Conservation (phyloP, 1,139 yeast species). For the Suhomyces bokatorum region DNA sequence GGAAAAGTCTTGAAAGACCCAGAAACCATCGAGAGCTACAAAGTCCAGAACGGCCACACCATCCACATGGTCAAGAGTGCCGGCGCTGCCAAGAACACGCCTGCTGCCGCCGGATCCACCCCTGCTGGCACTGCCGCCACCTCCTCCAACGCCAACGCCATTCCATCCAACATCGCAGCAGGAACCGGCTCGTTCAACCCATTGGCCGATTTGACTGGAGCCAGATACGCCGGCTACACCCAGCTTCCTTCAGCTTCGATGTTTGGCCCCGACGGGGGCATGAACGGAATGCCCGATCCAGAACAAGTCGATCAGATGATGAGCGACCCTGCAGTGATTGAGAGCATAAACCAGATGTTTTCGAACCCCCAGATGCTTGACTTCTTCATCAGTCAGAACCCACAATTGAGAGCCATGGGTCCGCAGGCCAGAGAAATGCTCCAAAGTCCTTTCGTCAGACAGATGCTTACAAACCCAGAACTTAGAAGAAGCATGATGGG, state of each 20-base stretch:
- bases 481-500: conserved; percentile 81
- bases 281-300: conserved; percentile 61
- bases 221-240: conserved; percentile 90
- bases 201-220: conserved; percentile 88
- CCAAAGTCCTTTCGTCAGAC: conserved; percentile 81
- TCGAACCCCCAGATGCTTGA: conserved; percentile 83
- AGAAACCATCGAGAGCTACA: conserved; percentile 73
- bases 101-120: conserved; percentile 12
- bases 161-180: conserved; percentile 77
- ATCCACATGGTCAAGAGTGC: conserved; percentile 83
- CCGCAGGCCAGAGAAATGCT: conserved; percentile 86
- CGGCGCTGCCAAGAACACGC: conserved; percentile 28
- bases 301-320: conserved; percentile 73
- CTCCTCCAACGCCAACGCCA: conserved; percentile 22
- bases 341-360: conserved; percentile 76
- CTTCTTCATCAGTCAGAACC: conserved; percentile 76
- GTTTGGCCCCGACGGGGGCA: conserved; percentile 95
- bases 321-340: conserved; percentile 79
- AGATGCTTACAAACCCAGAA: conserved; percentile 83
- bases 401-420: conserved; percentile 83
- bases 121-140: conserved; percentile 19
- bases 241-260: conserved; percentile 84
- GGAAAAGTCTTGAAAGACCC: conserved; percentile 90
- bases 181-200: conserved; percentile 92
- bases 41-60: conserved; percentile 82